phyloP scores from a whole-genome alignment of 2,329 filamentous ascomycete genomes.

The Falciphora oryzae region DNA sequence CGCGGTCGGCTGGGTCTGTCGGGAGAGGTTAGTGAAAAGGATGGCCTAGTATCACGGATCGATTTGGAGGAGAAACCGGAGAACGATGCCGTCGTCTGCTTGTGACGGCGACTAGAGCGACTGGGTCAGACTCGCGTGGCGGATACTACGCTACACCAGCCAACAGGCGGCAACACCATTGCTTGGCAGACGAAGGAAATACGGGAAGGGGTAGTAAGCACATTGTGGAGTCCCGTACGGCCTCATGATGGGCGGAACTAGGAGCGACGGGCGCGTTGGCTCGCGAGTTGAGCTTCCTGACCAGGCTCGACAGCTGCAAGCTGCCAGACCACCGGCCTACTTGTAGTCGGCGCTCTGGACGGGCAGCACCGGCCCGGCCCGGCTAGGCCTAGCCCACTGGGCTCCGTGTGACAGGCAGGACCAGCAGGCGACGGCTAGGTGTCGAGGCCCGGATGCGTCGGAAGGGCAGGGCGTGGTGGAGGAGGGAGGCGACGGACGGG shows the following conservation, averaged over 20 bases:
- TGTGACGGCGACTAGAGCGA: too few relatives aligned
- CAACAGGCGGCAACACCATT: too few relatives aligned
- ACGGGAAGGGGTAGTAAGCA: background rate
- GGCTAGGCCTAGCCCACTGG: background rate
- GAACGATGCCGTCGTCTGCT: background rate
- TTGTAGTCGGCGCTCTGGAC: background rate
- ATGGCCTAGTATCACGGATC: background rate
- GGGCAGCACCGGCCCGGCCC: background rate
- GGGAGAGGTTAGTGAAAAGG: background rate
- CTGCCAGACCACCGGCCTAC: background rate
- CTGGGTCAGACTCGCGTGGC: background rate
- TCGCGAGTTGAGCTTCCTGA: background rate
- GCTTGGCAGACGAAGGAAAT: background rate
- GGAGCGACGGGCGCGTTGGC: background rate
- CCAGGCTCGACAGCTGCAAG: background rate
- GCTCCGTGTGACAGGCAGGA: background rate
- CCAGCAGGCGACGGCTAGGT: background rate
- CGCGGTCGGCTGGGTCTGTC: conserved; percentile 49
- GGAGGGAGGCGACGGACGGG: background rate
- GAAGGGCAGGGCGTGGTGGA: background rate
- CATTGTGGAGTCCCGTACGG: background rate
- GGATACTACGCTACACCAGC: background rate
- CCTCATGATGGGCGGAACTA: background rate
- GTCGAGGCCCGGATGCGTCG: background rate
- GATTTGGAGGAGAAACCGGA: background rate